Evolutionary conservation across 2,329 filamentous ascomycete species (phyloP).

Genomic region (Lachnellula cervina): DNA sequence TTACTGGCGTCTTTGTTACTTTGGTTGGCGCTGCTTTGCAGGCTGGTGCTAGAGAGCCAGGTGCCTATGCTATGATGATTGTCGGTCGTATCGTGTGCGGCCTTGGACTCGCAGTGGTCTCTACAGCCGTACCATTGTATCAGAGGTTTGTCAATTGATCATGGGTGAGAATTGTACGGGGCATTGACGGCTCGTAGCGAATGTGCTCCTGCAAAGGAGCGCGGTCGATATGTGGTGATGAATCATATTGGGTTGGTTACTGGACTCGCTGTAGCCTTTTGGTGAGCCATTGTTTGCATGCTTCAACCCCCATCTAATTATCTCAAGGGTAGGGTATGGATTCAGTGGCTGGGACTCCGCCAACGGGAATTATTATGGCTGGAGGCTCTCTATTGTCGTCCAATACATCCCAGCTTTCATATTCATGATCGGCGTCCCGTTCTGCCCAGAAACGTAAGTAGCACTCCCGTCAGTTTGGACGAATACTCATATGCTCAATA

Average conservation of each 20-base stretch:
- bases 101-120: conserved; percentile 49
- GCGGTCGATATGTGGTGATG: conserved; percentile 53
- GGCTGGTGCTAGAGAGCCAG: conserved; percentile 37
- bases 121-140: conserved; percentile 53
- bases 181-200: conserved; percentile 36
- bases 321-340: conserved; percentile 48
- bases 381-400: conserved; percentile 48
- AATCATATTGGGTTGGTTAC: conserved; percentile 55
- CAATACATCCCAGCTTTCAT: conserved; percentile 47
- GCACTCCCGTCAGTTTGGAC: conserved; percentile 16
- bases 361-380: conserved; percentile 43
- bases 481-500: conserved; percentile 18
- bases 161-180: background rate
- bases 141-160: conserved; percentile 40
- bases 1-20: conserved; percentile 42
- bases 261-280: conserved; percentile 50
- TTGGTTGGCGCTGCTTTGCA: conserved; percentile 47
- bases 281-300: conserved; percentile 33
- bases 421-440: conserved; percentile 47
- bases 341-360: conserved; percentile 48
- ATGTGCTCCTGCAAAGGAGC: conserved; percentile 47
- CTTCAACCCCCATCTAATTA: conserved; percentile 1
- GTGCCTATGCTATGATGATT: conserved; percentile 45
- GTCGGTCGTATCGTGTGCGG: conserved; percentile 48
- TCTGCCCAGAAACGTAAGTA: conserved; percentile 48